phyloP scores from a whole-genome alignment of 305 asterid genomes.

The Stenogyne calaminthoides region DNA sequence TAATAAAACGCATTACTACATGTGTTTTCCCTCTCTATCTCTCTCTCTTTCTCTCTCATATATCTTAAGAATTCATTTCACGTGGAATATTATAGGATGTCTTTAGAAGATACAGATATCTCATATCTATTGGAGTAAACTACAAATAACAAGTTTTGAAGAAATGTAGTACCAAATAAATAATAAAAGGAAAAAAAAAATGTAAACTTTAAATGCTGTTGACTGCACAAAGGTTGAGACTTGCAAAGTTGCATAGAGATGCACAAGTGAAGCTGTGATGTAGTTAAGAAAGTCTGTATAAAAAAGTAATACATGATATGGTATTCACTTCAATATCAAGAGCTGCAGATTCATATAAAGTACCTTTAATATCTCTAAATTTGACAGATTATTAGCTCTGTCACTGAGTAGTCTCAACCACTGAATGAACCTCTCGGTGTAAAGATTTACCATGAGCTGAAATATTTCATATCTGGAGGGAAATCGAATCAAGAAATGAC shows the following conservation, averaged over 20 bases:
- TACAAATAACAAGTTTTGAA: background rate
- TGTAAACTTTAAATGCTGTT: background rate
- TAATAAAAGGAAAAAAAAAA: background rate
- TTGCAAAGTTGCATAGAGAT: conserved; percentile 18
- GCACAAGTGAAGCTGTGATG: conserved; percentile 12
- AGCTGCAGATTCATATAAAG: conserved; percentile 26
- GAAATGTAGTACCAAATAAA: background rate
- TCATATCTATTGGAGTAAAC: background rate
- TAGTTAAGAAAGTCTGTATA: conserved; percentile 12
- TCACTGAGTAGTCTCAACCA: conserved; percentile 98
- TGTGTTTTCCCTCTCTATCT: too few species aligned
- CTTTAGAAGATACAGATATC: background rate
- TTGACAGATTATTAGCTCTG: conserved; percentile 85
- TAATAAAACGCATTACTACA: too few species aligned
- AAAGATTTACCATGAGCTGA: conserved; percentile 98
- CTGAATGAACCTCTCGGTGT: conserved; percentile 97
- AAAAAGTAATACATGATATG: background rate
- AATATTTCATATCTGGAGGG: conserved; percentile 88
- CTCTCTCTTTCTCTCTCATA: too few species aligned
- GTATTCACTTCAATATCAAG: too few species aligned
- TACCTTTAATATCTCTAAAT: conserved; percentile 96
- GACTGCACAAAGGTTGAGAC: conserved; percentile 5
- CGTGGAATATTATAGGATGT: too few species aligned
- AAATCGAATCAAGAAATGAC: conserved; percentile 22
- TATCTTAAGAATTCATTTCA: too few species aligned